A percentile compares a stretch with the other conserved stretches of the same genome.
phyloP scores from a whole-genome alignment of 805 yeast species.

The Lachancea lanzarotensis region DNA sequence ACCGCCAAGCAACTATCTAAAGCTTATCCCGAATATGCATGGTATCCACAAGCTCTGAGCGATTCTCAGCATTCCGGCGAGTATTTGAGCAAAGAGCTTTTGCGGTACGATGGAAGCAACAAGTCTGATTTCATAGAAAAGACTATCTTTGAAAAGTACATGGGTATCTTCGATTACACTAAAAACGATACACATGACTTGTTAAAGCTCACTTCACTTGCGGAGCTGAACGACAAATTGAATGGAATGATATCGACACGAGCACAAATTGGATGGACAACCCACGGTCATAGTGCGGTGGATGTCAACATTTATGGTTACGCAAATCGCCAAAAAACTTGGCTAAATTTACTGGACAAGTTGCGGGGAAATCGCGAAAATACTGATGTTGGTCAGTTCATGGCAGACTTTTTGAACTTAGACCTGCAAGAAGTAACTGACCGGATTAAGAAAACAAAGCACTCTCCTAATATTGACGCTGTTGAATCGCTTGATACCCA shows the following conservation, averaged over 20 bases:
- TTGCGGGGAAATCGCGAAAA: constrained; percentile 82
- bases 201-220: constrained; percentile 29
- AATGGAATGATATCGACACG: constrained; percentile 71
- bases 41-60: constrained; percentile 75
- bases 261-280: constrained; percentile 92
- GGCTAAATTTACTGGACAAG: constrained; percentile 36
- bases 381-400: constrained; percentile 71
- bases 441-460: constrained; percentile 44
- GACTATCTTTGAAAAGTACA: constrained; percentile 52
- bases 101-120: constrained; percentile 29
- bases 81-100: constrained; percentile 46
- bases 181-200: constrained; percentile 46
- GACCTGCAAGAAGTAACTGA: constrained; percentile 45
- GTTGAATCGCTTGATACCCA: not conserved
- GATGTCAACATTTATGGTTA: constrained; percentile 89
- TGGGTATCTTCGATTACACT: constrained; percentile 58
- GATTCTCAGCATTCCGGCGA: constrained; percentile 77
- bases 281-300: constrained; percentile 94
- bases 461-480: constrained; percentile 31
- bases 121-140: constrained; percentile 39
- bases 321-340: constrained; percentile 48
- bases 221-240: constrained; percentile 39
- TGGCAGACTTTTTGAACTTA: constrained; percentile 47
- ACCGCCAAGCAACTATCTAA: constrained; percentile 69
- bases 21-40: constrained; percentile 74